Base-by-base conservation (phyloP, 73 alveolate genomes). In the Paramecium biaurelia region DNA sequence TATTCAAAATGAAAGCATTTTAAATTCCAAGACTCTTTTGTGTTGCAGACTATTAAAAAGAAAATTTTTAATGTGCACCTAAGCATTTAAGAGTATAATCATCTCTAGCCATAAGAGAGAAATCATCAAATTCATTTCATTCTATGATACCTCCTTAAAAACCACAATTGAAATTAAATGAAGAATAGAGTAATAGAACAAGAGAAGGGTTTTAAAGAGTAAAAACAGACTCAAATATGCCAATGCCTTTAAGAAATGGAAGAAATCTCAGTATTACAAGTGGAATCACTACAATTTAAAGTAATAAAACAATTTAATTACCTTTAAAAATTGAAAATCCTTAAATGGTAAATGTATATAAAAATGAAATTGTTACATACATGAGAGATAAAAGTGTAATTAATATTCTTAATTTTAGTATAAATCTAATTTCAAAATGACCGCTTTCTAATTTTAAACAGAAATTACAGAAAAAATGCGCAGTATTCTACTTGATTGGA, bases 391-490 rank as follows among this genome's bases (percentile, higher is more conserved):
- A 42, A 37, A 37, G 87, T 20, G 84, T 63, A 63, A 63, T 30
- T 63, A 30, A 63, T 30, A 24, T 63, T 4, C 23, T 30, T 26
- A 30, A 63, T 63, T 32, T 3, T 72, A 72, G 86, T 7, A 26
- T 35, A 38, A 34, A 23, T 42, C 72, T 63, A 43, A 8, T 30
- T 47, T 42, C 10, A 79, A 79, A 41, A 45, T 38, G 90, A 45
- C 18, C 47, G 90, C 90, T 9, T 79, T 79, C 56, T 5, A 79
- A 79, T 79, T 79, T 34, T 38, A 89, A 72, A 89, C 96, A 28
- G 95, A 95, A 76, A 94, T 95, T n/a, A 95, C 92, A 84, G 97
- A 93, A 57, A 92, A 93, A 94, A 95, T 95, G 98, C 94, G 98
- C 47, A 93, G 96, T 42, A 95, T 95, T 72, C 92, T 95, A 74